Base-by-base conservation (phyloP, 148 eudicot species). In the Chenopodium suecicum region DNA sequence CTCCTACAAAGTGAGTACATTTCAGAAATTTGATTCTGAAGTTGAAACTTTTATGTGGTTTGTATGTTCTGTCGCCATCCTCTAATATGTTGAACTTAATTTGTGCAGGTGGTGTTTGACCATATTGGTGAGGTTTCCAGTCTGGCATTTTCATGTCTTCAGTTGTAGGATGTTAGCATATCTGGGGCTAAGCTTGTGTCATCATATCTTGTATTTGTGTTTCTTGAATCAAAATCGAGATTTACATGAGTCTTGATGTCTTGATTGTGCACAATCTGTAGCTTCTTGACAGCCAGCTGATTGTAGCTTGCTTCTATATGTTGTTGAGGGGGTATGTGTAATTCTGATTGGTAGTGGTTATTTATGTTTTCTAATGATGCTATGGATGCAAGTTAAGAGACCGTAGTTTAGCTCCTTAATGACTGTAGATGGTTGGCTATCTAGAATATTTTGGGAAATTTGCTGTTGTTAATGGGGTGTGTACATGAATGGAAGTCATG, bases 101-200 rank as follows among this genome's bases (percentile, higher is more conserved):
- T 75, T 78, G 2, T 90, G 90, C 97, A 95, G 98, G 97, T 95
- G 86, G 96, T 95, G 83, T 95, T 95, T 86, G 98, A 95, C 84
- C 94, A 95, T 86, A 92, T 92, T 81, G 98, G 98, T 95, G 83
- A 90, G 94, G 77, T 79, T 79, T 82, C 48, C 73, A 16, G 52
- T 67, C 85, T 76, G 73, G 71, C 76, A n/a, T 77, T 79, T 86
- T 65, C 41, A 13, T 52, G 37, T 48, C 69, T 44, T 37, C 34
- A 2, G 19, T 25, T 47, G 22, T 41, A 25, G 19, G 23, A 4
- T 73, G 60, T 8, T 73, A 25, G 8, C 23, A 19, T 74, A 74
- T 54, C 58, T 79, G 22, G 25, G 56, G 23, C 48, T 65, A 56
- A 81, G 82, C 16, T 67, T 82, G 79, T 78, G 74, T 41, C 19